phyloP scores from a whole-genome alignment of 495 filamentous ascomycete genomes.

The Aspergillus bridgeri region DNA sequence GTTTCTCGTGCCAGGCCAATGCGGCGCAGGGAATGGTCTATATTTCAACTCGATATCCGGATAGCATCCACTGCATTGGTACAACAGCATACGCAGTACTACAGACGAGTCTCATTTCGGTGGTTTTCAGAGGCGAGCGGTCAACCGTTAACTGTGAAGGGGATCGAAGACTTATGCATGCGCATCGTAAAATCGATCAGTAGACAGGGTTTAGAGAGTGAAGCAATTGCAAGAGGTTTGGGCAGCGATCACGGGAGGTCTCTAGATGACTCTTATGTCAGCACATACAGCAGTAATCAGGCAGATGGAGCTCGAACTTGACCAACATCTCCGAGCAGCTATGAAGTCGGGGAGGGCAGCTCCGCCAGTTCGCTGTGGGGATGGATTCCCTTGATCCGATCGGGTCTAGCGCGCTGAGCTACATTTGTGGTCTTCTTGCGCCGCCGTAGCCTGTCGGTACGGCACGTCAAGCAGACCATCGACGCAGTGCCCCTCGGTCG shows the following conservation, averaged over 20 bases:
- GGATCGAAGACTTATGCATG: slow-evolving; percentile 1
- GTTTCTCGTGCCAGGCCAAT: not conserved
- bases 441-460: slow-evolving; percentile 3
- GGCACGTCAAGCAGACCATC: slow-evolving; percentile 20
- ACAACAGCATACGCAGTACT: slow-evolving; percentile 1
- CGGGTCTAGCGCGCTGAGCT: not conserved
- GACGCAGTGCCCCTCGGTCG: slow-evolving; percentile 34
- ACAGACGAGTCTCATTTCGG: slow-evolving; percentile 19
- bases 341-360: not conserved
- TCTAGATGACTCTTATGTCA: not conserved
- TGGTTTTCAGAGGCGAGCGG: not conserved
- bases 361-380: not conserved
- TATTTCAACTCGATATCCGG: slow-evolving; percentile 4
- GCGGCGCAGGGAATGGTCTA: not conserved
- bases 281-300: not conserved
- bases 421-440: not conserved
- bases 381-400: not conserved
- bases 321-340: not conserved
- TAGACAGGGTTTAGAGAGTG: not conserved
- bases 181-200: slow-evolving; percentile 15
- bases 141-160: slow-evolving; percentile 10
- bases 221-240: not conserved
- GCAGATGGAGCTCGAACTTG: not conserved
- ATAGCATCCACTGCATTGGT: slow-evolving; percentile 10
- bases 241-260: not conserved